Evolutionary conservation across 192 early-diverging fungal genomes (phyloP), one percentile per base, ranked within the genome.

Genomic region (Coemansia sp.): DNA sequence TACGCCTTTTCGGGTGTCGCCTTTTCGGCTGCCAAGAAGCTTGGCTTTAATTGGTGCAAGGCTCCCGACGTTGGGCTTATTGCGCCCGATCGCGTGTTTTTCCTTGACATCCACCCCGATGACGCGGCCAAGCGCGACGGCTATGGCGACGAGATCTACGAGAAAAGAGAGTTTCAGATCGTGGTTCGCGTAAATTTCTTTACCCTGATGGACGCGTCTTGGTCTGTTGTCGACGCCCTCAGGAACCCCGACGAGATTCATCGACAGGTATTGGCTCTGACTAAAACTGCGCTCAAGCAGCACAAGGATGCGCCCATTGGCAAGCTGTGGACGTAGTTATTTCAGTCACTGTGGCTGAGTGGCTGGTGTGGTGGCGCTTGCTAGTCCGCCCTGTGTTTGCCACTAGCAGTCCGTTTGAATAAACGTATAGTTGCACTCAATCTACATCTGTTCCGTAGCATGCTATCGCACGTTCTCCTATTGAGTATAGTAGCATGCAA

Each of bases 1-100:
- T 99, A 99, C 77, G 93, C 95, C 0, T 98, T 94, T 69, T 98
- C 96, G 1, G 98, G 98, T 10, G 92, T 95, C 6, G 94, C 93
- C 1, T 99, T 93, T 70, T 92, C 94, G 1, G 88, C 89, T 15
- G 94, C 95, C 46, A 98, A 99, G 80, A 89, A 89, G 0, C 72
- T 97, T 34, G 88, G 91, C 64, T 74, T 93, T 39, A 77, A 87
- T n/a, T 98, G 96, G 96, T 97, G 96, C 78, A 91, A 88, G 77
- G 72, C 83, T 2, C 88, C 91, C 12, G 98, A 99, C 76, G 78
- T 87, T 24, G 96, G 96, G 1, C 80, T 99, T 19, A 69, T 93
- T 0, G 80, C 82, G 5, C 97, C 97, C 17, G 97, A 99, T 64
- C 44, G 93, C 7, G 92, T 96, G 20, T 82, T 98, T 42, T 99